Evolutionary conservation across 352 stramenopile species (phyloP), one percentile per base, ranked within the genome.

Genomic region (Phytophthora sp.): DNA sequence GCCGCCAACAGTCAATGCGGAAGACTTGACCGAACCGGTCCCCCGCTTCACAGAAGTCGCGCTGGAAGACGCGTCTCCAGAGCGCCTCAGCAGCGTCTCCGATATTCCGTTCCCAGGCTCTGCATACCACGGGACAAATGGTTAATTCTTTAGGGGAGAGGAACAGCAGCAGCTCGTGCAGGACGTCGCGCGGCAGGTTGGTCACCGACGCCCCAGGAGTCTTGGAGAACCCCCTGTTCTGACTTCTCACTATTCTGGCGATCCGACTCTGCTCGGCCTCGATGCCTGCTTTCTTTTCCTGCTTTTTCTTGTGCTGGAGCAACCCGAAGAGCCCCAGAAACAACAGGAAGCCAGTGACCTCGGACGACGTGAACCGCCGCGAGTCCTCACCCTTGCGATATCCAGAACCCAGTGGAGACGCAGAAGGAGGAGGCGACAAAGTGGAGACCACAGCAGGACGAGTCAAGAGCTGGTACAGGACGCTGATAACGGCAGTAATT

Each of bases 251-350:
- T 3, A 57, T 71, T 36, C 33, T 74, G 57, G 18, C 69, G 35
- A 51, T 55, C 18, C 66, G 69, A 13, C 24, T 60, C 41, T 83
- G 69, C 53, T 80, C 46, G 0, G 49, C 51, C n/a, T 63, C 33
- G 4, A 58, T 47, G 12, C 60, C 23, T 0, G 46, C 23, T 33
- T 76, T 66, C n/a, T 63, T 70, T 11, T 66, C 54, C 46, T 71
- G 63, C 23, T 77, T 73, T 33, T 73, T 84, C 53, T 82, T 86
- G 65, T 70, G 81, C 44, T 78, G 77, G 42, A 90, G 77, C 38
- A 90, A 60, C 1, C 79, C 78, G 57, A 90, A 89, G 47, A 90
- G 76, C 23, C 77, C 78, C 24, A 89, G 46, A 27, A 80, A 89
- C 46, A 84, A 68, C 60, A 90, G 64, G 20, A 89, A 80, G 27